Percentiles rank a stretch among this genome's conserved stretches.
These are phyloP conservation scores for Thermothielavioides terrestris DNA, from an alignment of 495 filamentous ascomycete genomes.

Conservation along the genomic window DNA sequence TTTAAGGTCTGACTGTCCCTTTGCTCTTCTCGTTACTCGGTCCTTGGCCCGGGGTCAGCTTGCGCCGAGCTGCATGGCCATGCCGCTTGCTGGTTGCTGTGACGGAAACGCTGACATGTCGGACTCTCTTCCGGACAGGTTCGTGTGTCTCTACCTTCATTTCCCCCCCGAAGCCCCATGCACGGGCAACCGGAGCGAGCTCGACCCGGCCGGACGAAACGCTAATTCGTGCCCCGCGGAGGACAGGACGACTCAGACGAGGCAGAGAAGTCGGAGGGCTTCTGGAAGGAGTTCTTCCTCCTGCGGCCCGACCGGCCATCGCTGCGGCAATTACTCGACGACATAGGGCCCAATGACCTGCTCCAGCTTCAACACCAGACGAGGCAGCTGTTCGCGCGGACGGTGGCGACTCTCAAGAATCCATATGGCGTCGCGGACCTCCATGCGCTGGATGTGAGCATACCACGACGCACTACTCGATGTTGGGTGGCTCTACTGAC, in stretches of 20 bases:
- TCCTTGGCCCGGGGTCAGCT: background rate
- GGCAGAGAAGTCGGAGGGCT: slow-evolving; percentile 66
- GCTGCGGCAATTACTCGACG: slow-evolving; percentile 57
- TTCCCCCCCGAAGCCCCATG: background rate
- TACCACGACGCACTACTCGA: background rate
- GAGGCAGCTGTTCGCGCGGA: slow-evolving; percentile 65
- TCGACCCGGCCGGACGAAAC: background rate
- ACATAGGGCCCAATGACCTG: slow-evolving; percentile 62
- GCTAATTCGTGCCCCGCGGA: background rate
- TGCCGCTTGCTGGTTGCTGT: background rate
- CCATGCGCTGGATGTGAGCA: slow-evolving; percentile 79
- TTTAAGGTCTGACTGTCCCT: slow-evolving; percentile 56
- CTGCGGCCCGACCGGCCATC: slow-evolving; percentile 63
- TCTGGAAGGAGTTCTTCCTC: slow-evolving; percentile 95
- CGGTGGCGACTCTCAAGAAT: slow-evolving; percentile 58
- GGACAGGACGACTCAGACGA: slow-evolving; percentile 48
- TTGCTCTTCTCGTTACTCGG: background rate
- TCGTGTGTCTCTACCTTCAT: background rate
- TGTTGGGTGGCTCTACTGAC: background rate
- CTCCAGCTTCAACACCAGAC: slow-evolving; percentile 67
- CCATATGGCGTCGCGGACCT: slow-evolving; percentile 56
- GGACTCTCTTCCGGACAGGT: background rate
- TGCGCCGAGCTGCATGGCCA: background rate
- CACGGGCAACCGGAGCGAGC: too few relatives aligned
- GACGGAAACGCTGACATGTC: background rate